phyloP scores from a whole-genome alignment of 2,329 filamentous ascomycete genomes.

The Aureobasidium sp. region DNA sequence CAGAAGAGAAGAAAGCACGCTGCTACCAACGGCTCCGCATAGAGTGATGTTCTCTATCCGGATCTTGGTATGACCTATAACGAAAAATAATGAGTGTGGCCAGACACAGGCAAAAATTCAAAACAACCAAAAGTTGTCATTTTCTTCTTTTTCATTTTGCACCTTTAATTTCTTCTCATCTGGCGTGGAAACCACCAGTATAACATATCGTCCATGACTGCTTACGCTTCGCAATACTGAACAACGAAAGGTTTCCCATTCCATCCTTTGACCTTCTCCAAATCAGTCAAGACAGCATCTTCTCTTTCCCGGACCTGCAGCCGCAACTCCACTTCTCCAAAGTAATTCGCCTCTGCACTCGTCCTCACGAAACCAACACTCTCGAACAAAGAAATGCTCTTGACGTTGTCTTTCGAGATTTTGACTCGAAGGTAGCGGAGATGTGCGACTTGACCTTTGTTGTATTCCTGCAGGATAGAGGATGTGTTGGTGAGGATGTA shows the following conservation, averaged over 20 bases:
- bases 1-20: slow-evolving; percentile 57
- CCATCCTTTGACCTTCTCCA: slow-evolving; percentile 5
- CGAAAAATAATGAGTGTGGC: background rate
- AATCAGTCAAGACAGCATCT: background rate
- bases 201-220: background rate
- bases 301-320: slow-evolving; percentile 20
- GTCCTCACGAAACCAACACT: slow-evolving; percentile 50
- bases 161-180: background rate
- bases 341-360: slow-evolving; percentile 51
- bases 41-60: background rate
- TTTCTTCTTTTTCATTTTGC: background rate
- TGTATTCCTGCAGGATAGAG: slow-evolving; percentile 53
- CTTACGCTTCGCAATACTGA: background rate
- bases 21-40: slow-evolving; percentile 14
- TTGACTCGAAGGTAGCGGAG: slow-evolving; percentile 52
- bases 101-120: background rate
- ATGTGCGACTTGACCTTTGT: slow-evolving; percentile 1
- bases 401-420: slow-evolving; percentile 51
- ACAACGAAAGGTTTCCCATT: background rate
- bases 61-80: background rate
- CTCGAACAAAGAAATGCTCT: slow-evolving; percentile 56
- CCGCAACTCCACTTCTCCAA: slow-evolving; percentile 60
- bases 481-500: slow-evolving; percentile 55
- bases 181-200: background rate
- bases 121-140: slow-evolving; percentile 5